A percentile compares a stretch with the other conserved stretches of the same genome.
Evolutionary conservation across 495 filamentous ascomycete species (phyloP).

Genomic region (Penicillium cinerascens): DNA sequence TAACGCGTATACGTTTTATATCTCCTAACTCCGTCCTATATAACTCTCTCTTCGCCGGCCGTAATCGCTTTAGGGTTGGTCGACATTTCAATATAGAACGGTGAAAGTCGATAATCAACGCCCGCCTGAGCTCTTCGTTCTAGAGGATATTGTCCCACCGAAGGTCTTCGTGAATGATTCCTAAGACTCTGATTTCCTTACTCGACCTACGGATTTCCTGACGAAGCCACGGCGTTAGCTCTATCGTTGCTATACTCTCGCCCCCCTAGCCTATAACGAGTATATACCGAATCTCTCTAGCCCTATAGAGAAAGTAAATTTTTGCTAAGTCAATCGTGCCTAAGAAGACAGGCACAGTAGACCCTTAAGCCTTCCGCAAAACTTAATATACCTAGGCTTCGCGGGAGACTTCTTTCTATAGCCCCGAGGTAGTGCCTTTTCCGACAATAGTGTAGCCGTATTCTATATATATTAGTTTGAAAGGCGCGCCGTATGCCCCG

Average conservation of each 20-base stretch:
- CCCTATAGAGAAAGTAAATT: constrained; percentile 38
- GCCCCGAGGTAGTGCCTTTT: constrained; percentile 40
- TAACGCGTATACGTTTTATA: too few relatives aligned
- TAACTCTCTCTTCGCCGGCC: background rate
- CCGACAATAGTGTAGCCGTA: constrained; percentile 47
- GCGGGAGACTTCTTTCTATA: constrained; percentile 35
- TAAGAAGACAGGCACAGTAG: constrained; percentile 41
- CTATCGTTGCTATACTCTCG: constrained; percentile 15
- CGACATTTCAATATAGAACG: constrained; percentile 16
- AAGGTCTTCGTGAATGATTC: constrained; percentile 23
- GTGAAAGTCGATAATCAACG: constrained; percentile 35
- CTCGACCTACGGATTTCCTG: constrained; percentile 13
- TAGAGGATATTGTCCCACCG: constrained; percentile 27
- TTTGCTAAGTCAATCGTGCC: constrained; percentile 38
- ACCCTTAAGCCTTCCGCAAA: constrained; percentile 38
- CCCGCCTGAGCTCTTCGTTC: constrained; percentile 26
- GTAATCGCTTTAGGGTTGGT: constrained; percentile 1
- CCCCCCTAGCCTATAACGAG: constrained; percentile 48
- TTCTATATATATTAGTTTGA: constrained; percentile 35
- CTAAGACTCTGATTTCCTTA: constrained; percentile 17
- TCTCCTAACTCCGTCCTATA: too few relatives aligned
- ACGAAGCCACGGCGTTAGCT: constrained; percentile 9
- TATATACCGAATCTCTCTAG: constrained; percentile 44
- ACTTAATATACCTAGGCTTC: constrained; percentile 42
- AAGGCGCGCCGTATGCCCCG: constrained; percentile 30